Conservation (phyloP, 345 rosid genomes). For the Euphorbia tirucalli region DNA sequence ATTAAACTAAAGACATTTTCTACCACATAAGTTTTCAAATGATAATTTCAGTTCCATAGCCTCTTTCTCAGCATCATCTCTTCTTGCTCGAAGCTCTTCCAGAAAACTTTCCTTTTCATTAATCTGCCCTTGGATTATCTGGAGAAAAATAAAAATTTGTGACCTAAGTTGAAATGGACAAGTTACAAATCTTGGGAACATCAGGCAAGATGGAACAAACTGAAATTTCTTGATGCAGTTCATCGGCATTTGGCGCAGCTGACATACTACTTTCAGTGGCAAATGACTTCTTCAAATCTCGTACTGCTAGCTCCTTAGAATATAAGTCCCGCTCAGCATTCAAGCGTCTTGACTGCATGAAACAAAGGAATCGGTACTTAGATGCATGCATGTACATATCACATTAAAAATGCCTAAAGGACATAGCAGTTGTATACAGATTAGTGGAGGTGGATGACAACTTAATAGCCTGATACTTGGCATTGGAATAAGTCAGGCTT, state of each 20-base stretch:
- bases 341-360: slow-evolving; percentile 54
- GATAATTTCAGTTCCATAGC: slow-evolving; percentile 52
- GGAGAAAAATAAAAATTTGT: slow-evolving; percentile 11
- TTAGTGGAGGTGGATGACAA: neutral
- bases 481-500: neutral
- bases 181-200: slow-evolving; percentile 9
- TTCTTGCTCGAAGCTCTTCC: slow-evolving; percentile 43
- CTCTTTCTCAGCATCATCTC: slow-evolving; percentile 56
- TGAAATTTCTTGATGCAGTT: slow-evolving; percentile 74
- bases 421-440: neutral
- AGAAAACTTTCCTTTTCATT: slow-evolving; percentile 45
- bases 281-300: slow-evolving; percentile 54
- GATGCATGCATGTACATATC: neutral
- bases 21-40: slow-evolving; percentile 73
- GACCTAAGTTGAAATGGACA: slow-evolving; percentile 12
- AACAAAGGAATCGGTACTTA: slow-evolving; percentile 16
- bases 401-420: neutral
- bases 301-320: slow-evolving; percentile 52
- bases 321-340: slow-evolving; percentile 43
- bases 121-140: slow-evolving; percentile 57
- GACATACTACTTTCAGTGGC: slow-evolving; percentile 43
- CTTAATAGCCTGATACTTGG: neutral
- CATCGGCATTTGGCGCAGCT: slow-evolving; percentile 60
- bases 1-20: neutral
- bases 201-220: slow-evolving; percentile 41